Percentiles rank a stretch among this genome's conserved stretches.
Conservation (phyloP, 2,329 filamentous ascomycete genomes). For the Pseudogymnoascus sp. region DNA sequence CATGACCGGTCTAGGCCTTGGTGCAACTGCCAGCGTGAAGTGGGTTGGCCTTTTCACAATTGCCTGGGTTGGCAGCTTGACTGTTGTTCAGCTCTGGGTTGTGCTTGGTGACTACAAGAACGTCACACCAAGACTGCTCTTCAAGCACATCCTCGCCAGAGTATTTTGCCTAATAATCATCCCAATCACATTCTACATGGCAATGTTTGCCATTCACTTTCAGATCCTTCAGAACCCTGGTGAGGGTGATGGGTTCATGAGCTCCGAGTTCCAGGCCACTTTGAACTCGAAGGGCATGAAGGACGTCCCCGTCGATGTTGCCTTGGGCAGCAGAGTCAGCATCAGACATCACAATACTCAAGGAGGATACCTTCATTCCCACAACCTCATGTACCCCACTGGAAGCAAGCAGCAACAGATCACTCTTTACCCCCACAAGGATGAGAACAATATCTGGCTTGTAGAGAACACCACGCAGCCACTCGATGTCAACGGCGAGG, state of each 20-base stretch:
- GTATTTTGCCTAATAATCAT: slow-evolving; percentile 88
- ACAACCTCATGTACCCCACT: slow-evolving; percentile 93
- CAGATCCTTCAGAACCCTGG: slow-evolving; percentile 87
- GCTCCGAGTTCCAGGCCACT: slow-evolving; percentile 96
- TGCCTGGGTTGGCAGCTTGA: slow-evolving; percentile 92
- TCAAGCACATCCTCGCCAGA: slow-evolving; percentile 90
- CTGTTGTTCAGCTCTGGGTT: slow-evolving; percentile 88
- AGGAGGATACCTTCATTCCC: slow-evolving; percentile 94
- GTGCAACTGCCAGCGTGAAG: slow-evolving; percentile 90
- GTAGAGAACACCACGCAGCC: slow-evolving; percentile 96
- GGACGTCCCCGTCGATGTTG: slow-evolving; percentile 86
- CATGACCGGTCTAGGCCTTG: slow-evolving; percentile 78
- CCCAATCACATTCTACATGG: slow-evolving; percentile 83
- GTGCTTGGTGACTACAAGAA: slow-evolving; percentile 82
- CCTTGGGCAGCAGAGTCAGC: slow-evolving; percentile 76
- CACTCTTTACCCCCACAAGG: slow-evolving; percentile 97
- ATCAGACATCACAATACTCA: slow-evolving; percentile 96
- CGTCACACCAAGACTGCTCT: slow-evolving; percentile 75
- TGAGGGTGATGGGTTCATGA: slow-evolving; percentile 99
- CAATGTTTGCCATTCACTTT: slow-evolving; percentile 97
- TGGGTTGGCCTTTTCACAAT: slow-evolving; percentile 99
- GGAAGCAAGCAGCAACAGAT: slow-evolving; percentile 99
- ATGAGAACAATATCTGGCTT: slow-evolving; percentile 93
- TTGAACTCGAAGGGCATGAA: slow-evolving; percentile 96
- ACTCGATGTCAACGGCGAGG: slow-evolving; percentile 63